A percentile compares a stretch with the other conserved stretches of the same genome.
phyloP scores from a whole-genome alignment of 352 stramenopile species.

The Phytophthora gonapodyides region DNA sequence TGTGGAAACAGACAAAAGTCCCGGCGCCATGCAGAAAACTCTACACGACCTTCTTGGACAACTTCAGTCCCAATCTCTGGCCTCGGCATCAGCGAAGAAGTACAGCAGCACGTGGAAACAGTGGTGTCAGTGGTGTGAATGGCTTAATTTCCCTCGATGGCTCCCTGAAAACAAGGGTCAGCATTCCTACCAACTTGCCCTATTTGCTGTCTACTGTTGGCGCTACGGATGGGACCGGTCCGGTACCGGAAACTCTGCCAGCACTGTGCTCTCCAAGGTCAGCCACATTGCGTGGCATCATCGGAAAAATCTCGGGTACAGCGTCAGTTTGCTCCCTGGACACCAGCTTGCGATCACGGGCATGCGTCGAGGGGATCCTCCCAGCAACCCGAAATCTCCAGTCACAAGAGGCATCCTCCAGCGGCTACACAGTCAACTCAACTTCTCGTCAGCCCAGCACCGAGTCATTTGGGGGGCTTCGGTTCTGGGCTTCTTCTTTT shows the following conservation, averaged over 20 bases:
- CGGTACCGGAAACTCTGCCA: background rate
- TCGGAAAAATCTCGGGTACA: background rate
- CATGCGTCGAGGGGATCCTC: background rate
- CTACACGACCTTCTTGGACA: conserved; percentile 16
- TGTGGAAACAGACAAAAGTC: conserved; percentile 2
- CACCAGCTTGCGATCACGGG: background rate
- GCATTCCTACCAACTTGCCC: conserved; percentile 1
- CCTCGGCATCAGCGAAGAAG: background rate
- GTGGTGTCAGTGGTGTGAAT: background rate
- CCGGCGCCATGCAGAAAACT: conserved; percentile 9
- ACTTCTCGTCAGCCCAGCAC: conserved; percentile 1
- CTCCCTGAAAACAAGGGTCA: background rate
- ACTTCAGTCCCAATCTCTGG: conserved; percentile 7
- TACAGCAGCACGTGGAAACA: background rate
- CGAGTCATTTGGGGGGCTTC: conserved; percentile 12
- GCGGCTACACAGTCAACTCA: background rate
- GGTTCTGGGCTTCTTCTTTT: conserved; percentile 6
- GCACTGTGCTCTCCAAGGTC: background rate
- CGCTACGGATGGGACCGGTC: background rate
- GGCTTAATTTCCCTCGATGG: background rate
- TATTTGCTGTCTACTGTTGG: conserved; percentile 2
- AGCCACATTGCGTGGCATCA: conserved; percentile 8
- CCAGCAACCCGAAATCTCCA: background rate
- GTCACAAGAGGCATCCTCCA: background rate
- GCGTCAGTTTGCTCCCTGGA: conserved; percentile 1